A percentile compares a stretch with the other conserved stretches of the same genome.
Conservation (phyloP, 1,284 basidiomycete genomes). For the Naganishia liquefaciens region DNA sequence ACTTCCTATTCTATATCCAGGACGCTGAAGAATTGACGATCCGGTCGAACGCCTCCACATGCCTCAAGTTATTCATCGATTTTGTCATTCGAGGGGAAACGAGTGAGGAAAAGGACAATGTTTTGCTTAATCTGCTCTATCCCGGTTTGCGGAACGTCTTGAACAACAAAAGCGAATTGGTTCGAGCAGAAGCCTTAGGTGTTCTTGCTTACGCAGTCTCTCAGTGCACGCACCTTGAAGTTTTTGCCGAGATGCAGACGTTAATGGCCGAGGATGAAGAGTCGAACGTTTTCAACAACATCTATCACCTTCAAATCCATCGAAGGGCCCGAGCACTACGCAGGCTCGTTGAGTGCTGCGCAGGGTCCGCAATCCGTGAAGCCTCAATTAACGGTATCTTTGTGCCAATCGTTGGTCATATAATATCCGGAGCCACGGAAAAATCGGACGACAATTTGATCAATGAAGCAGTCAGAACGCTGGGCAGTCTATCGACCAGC, state of each 20-base stretch:
- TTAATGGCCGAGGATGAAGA: conserved; percentile 90
- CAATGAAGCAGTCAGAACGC: conserved; percentile 80
- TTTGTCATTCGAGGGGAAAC: conserved; percentile 57
- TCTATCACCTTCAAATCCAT: conserved; percentile 91
- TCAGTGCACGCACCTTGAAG: conserved; percentile 63
- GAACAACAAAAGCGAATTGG: conserved; percentile 78
- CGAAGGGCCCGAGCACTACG: conserved; percentile 84
- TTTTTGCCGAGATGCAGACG: conserved; percentile 74
- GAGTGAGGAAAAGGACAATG: conserved; percentile 53
- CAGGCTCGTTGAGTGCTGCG: conserved; percentile 76
- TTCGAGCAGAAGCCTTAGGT: conserved; percentile 80
- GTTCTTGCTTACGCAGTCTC: conserved; percentile 77
- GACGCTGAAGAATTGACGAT: conserved; percentile 88
- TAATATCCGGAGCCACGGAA: conserved; percentile 68
- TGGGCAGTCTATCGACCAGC: conserved; percentile 71
- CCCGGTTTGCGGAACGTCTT: conserved; percentile 81
- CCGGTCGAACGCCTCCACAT: conserved; percentile 74
- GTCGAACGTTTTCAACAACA: conserved; percentile 95
- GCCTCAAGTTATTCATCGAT: conserved; percentile 77
- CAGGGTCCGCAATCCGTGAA: conserved; percentile 70
- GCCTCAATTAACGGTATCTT: conserved; percentile 79
- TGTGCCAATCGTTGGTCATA: conserved; percentile 81
- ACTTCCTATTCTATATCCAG: conserved; percentile 81
- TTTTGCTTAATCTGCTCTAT: conserved; percentile 61
- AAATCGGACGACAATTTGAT: conserved; percentile 82